phyloP scores from a whole-genome alignment of 495 filamentous ascomycete genomes.

The Parathielavia appendiculata region DNA sequence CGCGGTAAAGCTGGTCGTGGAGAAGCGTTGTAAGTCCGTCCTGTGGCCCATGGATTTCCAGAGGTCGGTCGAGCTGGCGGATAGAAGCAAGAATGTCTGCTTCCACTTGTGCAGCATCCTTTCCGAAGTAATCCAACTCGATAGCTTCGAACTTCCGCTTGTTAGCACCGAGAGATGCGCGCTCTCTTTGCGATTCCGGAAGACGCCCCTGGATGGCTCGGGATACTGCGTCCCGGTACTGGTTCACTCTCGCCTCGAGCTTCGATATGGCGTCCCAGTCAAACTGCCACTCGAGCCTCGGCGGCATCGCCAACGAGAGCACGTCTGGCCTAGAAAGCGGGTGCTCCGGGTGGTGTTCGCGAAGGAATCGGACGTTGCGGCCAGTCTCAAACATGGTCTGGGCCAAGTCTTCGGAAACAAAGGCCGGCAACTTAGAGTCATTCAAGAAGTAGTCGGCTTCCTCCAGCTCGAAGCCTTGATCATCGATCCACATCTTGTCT shows the following conservation, averaged over 20 bases:
- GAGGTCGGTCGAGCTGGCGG: slow-evolving; percentile 36
- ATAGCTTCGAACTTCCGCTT: not conserved
- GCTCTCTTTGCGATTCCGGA: not conserved
- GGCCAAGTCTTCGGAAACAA: slow-evolving; percentile 60
- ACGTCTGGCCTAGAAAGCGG: slow-evolving; percentile 55
- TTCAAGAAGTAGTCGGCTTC: slow-evolving; percentile 57
- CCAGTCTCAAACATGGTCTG: slow-evolving; percentile 70
- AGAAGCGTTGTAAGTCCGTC: slow-evolving; percentile 34
- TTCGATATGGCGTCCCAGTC: slow-evolving; percentile 67
- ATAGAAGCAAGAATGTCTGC: slow-evolving; percentile 49
- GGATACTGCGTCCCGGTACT: slow-evolving; percentile 55
- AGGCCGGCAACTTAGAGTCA: slow-evolving; percentile 57
- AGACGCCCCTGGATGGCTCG: slow-evolving; percentile 33
- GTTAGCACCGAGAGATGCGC: not conserved
- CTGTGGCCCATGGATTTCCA: slow-evolving; percentile 18
- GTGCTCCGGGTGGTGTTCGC: slow-evolving; percentile 69
- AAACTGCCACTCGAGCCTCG: slow-evolving; percentile 65
- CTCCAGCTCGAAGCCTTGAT: slow-evolving; percentile 47
- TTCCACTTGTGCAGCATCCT: slow-evolving; percentile 45
- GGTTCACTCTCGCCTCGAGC: slow-evolving; percentile 54
- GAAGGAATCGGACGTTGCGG: slow-evolving; percentile 67
- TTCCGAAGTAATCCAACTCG: slow-evolving; percentile 46
- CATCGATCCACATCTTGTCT: slow-evolving; percentile 51
- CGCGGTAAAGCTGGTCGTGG: slow-evolving; percentile 25
- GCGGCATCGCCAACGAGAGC: slow-evolving; percentile 44